These are phyloP conservation scores for Aspergillus sclerotioniger DNA, from an alignment of 495 filamentous ascomycete genomes.

Conservation along the genomic window DNA sequence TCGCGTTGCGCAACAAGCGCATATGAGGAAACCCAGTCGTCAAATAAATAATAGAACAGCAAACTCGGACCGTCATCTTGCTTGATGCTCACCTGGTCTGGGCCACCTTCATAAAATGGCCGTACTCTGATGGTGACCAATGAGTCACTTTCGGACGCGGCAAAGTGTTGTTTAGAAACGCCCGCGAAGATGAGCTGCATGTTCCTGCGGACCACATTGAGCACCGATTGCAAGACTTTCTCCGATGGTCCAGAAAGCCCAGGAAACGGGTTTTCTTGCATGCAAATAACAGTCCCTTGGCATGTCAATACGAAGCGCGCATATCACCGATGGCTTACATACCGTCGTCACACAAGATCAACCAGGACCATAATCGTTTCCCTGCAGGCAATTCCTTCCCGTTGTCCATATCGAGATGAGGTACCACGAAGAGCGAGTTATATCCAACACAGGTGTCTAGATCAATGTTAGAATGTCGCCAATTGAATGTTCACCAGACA, in stretches of 20 bases:
- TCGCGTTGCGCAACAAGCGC: slow-evolving; percentile 59
- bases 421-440: slow-evolving; percentile 69
- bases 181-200: slow-evolving; percentile 69
- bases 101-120: slow-evolving; percentile 31
- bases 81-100: slow-evolving; percentile 39
- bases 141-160: slow-evolving; percentile 43
- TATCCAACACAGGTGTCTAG: slow-evolving; percentile 78
- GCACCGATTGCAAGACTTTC: slow-evolving; percentile 35
- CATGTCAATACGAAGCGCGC: slow-evolving; percentile 9
- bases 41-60: slow-evolving; percentile 84
- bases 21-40: slow-evolving; percentile 77
- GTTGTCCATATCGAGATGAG: slow-evolving; percentile 30
- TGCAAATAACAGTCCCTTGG: slow-evolving; percentile 68
- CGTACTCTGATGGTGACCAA: slow-evolving; percentile 52
- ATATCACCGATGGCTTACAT: slow-evolving; percentile 15
- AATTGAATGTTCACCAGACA: background rate
- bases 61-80: slow-evolving; percentile 67
- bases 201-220: slow-evolving; percentile 63
- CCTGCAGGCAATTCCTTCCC: slow-evolving; percentile 57
- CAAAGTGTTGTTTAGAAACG: slow-evolving; percentile 53
- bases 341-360: slow-evolving; percentile 80
- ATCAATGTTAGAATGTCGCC: background rate
- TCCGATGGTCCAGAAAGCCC: slow-evolving; percentile 25
- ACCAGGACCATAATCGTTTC: slow-evolving; percentile 71
- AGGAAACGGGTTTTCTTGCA: slow-evolving; percentile 69